Evolutionary conservation across 179 eudicot species (phyloP).

Genomic region (Spergularia azorica): DNA sequence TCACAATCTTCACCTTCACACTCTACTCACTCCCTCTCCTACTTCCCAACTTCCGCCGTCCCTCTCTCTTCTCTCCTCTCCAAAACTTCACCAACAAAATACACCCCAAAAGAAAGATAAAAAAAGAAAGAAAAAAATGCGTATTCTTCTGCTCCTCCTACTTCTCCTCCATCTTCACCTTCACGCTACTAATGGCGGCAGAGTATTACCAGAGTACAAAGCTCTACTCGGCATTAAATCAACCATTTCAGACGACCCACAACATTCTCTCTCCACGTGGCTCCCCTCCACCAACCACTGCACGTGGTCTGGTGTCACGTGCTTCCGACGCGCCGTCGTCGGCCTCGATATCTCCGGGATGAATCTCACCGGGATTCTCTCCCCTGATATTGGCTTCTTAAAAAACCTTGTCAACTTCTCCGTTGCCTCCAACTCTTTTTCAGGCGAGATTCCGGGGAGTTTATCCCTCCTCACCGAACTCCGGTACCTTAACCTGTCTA

Average conservation of each 20-base stretch:
- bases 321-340: constrained; percentile 42
- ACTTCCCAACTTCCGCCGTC: neutral
- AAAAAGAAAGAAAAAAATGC: constrained; percentile 34
- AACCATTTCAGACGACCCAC: constrained; percentile 60
- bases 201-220: constrained; percentile 44
- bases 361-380: constrained; percentile 64
- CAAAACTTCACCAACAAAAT: neutral
- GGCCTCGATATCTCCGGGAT: constrained; percentile 55
- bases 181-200: constrained; percentile 25
- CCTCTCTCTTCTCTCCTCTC: neutral
- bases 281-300: constrained; percentile 55
- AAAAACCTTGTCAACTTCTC: constrained; percentile 49
- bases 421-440: constrained; percentile 47
- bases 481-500: constrained; percentile 60
- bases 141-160: constrained; percentile 25
- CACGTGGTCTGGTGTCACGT: constrained; percentile 59
- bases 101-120: neutral
- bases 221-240: constrained; percentile 64
- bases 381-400: constrained; percentile 49
- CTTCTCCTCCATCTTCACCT: constrained; percentile 35
- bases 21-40: neutral
- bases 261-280: constrained; percentile 58
- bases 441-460: constrained; percentile 57
- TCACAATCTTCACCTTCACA: neutral
- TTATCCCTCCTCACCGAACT: constrained; percentile 51